Evolutionary conservation across 257 asterid species (phyloP), one percentile per base, ranked within the genome.

Genomic region (Solanum sitiens): DNA sequence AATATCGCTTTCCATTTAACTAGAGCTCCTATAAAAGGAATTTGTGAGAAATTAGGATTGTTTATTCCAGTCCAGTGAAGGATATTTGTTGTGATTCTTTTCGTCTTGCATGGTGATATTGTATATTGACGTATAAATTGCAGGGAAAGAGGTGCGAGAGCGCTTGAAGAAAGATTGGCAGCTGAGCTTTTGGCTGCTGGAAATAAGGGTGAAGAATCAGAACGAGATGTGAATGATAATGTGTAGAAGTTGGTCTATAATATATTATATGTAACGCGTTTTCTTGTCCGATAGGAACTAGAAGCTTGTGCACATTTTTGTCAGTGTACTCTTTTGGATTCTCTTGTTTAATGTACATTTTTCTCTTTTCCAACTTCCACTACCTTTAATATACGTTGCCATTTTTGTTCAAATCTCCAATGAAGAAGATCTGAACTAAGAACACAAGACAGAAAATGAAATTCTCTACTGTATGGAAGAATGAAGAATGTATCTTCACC

Each of bases 111-210:
- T 44, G 85, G 67, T 79, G 25, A 77, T 77, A 44, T 76, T 76
- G 84, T 77, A 42, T 77, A 77, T 3, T 25, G 42, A 47, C 42
- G 40, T 42, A 20, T 61, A 40, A 86, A 86, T 86, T 90, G 88
- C 93, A 96, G 99, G 95, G 98, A 95, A 93, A 94, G 96, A 91
- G 99, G 98, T 79, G 98, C 98, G 53, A 94, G 99, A 42, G 99
- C 98, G 50, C 95, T 96, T 3, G 98, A 96, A 91, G 99, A 96
- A 93, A 93, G 98, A 92, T 88, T 94, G 91, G 98, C 97, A 53
- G 92, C 98, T 23, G 98, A 96, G 92, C 92, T 92, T 89, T 87
- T 94, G 89, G 93, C 91, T 84, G 90, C 96, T 87, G 91, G 91
- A 18, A 94, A 89, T 77, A 94, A 63, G 90, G 86, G 92, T 2